Conservation (phyloP, 352 stramenopile genomes). For the Globisporangium nodosum region DNA sequence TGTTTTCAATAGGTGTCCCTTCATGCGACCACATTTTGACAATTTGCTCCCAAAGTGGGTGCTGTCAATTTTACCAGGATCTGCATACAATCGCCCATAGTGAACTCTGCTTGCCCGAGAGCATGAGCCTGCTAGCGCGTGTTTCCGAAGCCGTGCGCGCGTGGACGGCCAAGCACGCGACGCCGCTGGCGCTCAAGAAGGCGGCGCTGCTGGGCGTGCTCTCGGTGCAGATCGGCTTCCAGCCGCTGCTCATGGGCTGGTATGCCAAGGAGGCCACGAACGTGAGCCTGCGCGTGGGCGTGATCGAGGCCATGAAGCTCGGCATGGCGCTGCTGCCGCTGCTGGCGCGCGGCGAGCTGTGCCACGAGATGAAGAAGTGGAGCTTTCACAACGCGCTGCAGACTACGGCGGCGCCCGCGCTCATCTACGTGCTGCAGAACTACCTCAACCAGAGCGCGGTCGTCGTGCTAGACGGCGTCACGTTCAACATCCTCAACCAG, state of each 20-base stretch:
- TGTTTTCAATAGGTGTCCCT: background rate
- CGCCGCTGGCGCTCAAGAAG: conserved; percentile 43
- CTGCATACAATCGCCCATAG: too few relatives aligned
- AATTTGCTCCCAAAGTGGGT: background rate
- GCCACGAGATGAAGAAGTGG: conserved; percentile 63
- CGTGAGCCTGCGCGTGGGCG: conserved; percentile 62
- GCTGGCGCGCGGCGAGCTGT: conserved; percentile 35
- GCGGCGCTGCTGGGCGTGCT: conserved; percentile 53
- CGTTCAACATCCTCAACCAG: conserved; percentile 85
- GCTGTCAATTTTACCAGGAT: too few relatives aligned
- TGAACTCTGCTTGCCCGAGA: too few relatives aligned
- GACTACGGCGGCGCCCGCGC: conserved; percentile 59
- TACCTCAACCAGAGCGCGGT: conserved; percentile 77
- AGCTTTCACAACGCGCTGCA: conserved; percentile 41
- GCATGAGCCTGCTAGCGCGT: background rate
- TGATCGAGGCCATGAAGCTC: conserved; percentile 75
- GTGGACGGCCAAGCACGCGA: conserved; percentile 15
- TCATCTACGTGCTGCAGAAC: conserved; percentile 85
- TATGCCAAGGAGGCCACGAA: conserved; percentile 54
- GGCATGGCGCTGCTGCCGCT: conserved; percentile 59
- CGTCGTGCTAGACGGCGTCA: conserved; percentile 70
- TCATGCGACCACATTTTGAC: too few relatives aligned
- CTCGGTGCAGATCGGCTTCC: conserved; percentile 68
- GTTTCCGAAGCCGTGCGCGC: background rate
- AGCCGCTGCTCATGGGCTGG: conserved; percentile 75